Evolutionary conservation across 768 basidiomycete species (phyloP).

Genomic region (Russula griseocarnosa): DNA sequence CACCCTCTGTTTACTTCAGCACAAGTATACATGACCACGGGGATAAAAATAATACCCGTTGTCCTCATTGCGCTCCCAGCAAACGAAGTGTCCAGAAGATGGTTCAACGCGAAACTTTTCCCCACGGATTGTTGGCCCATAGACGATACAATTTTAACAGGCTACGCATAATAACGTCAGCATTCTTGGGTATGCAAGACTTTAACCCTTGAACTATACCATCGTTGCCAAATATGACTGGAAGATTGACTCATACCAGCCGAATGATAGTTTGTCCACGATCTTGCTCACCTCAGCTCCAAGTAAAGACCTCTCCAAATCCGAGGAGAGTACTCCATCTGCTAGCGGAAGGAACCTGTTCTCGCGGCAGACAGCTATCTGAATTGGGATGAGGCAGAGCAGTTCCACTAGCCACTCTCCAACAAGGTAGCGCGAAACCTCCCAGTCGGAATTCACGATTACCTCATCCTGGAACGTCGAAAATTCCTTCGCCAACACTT

Average conservation of each 20-base stretch:
- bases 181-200: neutral
- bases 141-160: constrained; percentile 61
- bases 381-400: constrained; percentile 60
- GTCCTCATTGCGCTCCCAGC: constrained; percentile 65
- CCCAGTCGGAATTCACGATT: constrained; percentile 17
- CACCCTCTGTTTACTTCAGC: constrained; percentile 45
- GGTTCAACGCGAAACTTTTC: constrained; percentile 57
- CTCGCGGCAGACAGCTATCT: constrained; percentile 55
- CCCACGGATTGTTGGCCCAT: constrained; percentile 70
- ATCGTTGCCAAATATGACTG: constrained; percentile 58
- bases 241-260: constrained; percentile 64
- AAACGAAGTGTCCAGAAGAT: constrained; percentile 60
- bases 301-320: constrained; percentile 49
- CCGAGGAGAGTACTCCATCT: constrained; percentile 50
- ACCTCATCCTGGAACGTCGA: constrained; percentile 30
- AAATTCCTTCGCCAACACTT: constrained; percentile 36
- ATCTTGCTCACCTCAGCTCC: constrained; percentile 58
- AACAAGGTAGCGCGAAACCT: constrained; percentile 40
- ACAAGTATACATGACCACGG: neutral
- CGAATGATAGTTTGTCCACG: constrained; percentile 52
- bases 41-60: constrained; percentile 50
- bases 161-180: constrained; percentile 35
- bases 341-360: constrained; percentile 60
- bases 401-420: constrained; percentile 64
- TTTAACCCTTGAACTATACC: constrained; percentile 31